These are phyloP conservation scores for Nicotiana rustica DNA, from an alignment of 305 asterid species.

Conservation along the genomic window DNA sequence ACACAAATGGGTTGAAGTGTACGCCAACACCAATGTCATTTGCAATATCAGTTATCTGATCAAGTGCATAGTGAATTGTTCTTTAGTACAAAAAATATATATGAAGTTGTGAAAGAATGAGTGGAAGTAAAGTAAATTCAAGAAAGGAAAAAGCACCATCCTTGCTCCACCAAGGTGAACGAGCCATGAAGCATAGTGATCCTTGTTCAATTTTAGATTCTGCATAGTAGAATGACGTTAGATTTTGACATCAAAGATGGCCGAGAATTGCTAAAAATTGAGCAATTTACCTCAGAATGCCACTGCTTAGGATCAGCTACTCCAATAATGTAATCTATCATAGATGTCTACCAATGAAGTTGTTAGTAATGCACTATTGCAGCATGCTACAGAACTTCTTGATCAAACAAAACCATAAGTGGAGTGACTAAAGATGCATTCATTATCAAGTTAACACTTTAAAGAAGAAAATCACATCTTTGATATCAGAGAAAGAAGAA, in stretches of 20 bases:
- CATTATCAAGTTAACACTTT: background rate
- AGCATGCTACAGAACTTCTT: background rate
- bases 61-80: conserved; percentile 32
- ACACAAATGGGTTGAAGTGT: conserved; percentile 86
- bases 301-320: conserved; percentile 83
- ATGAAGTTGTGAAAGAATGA: conserved; percentile 28
- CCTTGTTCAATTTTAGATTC: conserved; percentile 72
- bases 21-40: conserved; percentile 81
- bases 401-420: conserved; percentile 2
- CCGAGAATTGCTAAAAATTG: conserved; percentile 29
- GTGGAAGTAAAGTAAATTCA: background rate
- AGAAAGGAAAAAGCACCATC: conserved; percentile 57
- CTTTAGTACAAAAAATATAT: background rate
- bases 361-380: conserved; percentile 2
- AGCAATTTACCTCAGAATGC: conserved; percentile 72
- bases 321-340: conserved; percentile 88
- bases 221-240: conserved; percentile 46
- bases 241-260: conserved; percentile 35
- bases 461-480: background rate
- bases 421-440: background rate
- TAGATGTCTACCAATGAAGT: conserved; percentile 56
- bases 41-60: conserved; percentile 68
- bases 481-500: background rate
- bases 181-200: conserved; percentile 89
- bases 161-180: conserved; percentile 76